phyloP scores from a whole-genome alignment of 768 basidiomycete genomes.

The Cystobasidium onofrii region DNA sequence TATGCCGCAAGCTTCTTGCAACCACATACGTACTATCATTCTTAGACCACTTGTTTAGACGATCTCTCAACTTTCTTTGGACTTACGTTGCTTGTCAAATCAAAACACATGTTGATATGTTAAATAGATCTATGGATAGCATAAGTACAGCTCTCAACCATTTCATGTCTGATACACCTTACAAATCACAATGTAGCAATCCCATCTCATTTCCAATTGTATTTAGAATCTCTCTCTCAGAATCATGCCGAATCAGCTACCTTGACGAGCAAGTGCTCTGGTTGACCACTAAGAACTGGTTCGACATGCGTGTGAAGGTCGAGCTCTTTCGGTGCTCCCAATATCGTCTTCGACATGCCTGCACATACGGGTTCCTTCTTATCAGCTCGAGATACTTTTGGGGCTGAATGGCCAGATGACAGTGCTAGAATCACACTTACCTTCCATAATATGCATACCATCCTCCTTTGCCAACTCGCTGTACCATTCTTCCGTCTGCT shows the following conservation, averaged over 20 bases:
- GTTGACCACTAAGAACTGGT: constrained; percentile 6
- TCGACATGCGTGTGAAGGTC: background rate
- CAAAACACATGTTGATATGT: too few species aligned
- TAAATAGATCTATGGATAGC: too few species aligned
- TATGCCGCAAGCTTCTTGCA: too few species aligned
- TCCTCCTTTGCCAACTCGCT: constrained; percentile 14
- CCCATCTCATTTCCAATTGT: background rate
- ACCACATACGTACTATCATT: too few species aligned
- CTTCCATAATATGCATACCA: constrained; percentile 29
- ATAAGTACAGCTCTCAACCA: too few species aligned
- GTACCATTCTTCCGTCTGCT: constrained; percentile 23
- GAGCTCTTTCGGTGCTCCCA: constrained; percentile 26
- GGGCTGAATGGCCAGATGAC: too few species aligned
- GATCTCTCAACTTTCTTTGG: too few species aligned
- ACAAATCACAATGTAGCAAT: background rate
- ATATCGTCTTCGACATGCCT: constrained; percentile 25
- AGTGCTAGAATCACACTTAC: background rate
- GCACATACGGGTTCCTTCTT: background rate
- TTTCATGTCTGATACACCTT: too few species aligned
- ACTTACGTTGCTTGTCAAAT: too few species aligned
- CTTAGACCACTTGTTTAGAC: too few species aligned
- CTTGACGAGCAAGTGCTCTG: constrained; percentile 13
- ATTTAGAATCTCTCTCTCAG: too few species aligned
- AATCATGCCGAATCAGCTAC: constrained; percentile 2
- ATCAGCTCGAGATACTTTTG: background rate